Conservation (phyloP, 306 rosid species). For the Dryas alaskensis region DNA sequence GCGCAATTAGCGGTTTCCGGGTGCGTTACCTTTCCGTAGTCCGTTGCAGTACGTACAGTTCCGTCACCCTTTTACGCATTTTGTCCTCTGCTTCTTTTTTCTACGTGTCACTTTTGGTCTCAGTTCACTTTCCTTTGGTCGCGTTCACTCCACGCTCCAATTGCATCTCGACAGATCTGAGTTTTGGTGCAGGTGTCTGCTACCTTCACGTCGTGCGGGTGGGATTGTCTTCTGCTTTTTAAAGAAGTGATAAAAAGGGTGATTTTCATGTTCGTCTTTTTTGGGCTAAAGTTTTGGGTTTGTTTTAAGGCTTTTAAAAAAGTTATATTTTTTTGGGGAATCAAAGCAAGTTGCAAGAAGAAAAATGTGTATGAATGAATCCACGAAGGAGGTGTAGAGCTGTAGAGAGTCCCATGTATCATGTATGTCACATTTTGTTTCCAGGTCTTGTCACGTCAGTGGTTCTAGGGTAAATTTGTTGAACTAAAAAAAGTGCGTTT, state of each 20-base stretch:
- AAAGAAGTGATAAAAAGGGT: conserved; percentile 4
- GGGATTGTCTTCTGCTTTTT: neutral
- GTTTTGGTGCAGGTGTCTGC: neutral
- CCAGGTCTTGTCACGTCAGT: neutral
- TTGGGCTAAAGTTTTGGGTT: neutral
- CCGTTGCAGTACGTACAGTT: conserved; percentile 34
- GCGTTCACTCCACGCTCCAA: neutral
- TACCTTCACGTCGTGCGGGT: neutral
- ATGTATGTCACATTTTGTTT: conserved; percentile 1
- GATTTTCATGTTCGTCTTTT: neutral
- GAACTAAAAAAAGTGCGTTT: too few relatives aligned
- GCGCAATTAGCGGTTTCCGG: conserved; percentile 30
- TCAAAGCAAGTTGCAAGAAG: conserved; percentile 4
- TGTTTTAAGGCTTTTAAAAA: neutral
- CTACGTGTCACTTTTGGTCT: conserved; percentile 9
- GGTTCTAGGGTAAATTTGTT: neutral
- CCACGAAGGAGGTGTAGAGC: neutral
- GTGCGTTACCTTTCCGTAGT: conserved; percentile 20
- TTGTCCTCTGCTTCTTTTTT: neutral
- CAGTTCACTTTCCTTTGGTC: neutral
- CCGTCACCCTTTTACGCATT: conserved; percentile 11
- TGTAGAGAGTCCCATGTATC: neutral
- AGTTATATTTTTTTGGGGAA: neutral
- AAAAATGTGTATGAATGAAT: neutral
- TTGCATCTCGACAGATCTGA: neutral